A percentile compares a stretch with the other conserved stretches of the same genome.
phyloP scores from a whole-genome alignment of 225 moss, liverwort and hornwort species.

The Bryum argenteum region DNA sequence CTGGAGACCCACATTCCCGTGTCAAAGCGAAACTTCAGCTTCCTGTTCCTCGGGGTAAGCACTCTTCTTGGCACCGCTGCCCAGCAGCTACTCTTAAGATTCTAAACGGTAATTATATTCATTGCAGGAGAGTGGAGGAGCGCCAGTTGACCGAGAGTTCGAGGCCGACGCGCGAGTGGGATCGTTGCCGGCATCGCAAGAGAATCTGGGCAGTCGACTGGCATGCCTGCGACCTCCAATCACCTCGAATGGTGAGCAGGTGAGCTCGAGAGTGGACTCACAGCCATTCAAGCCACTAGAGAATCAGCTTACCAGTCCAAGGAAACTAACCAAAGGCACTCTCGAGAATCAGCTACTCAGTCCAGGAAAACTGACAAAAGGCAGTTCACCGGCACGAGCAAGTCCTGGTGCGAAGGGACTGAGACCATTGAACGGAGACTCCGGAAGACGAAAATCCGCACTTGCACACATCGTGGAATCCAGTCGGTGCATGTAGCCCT shows the following conservation, averaged over 20 bases:
- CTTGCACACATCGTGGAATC: slow-evolving; percentile 53
- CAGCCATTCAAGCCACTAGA: slow-evolving; percentile 81
- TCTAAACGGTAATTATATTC: no score
- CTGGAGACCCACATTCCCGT: slow-evolving; percentile 71
- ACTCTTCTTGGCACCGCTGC: no score
- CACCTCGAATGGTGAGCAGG: slow-evolving; percentile 29
- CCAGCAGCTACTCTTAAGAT: no score
- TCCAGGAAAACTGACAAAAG: no score
- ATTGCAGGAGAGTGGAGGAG: slow-evolving; percentile 81
- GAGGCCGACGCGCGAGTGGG: slow-evolving; percentile 69
- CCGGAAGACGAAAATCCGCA: slow-evolving; percentile 57
- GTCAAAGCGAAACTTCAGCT: slow-evolving; percentile 68
- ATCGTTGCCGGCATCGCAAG: slow-evolving; percentile 69
- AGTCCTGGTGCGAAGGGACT: slow-evolving; percentile 48
- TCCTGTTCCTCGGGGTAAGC: slow-evolving; percentile 80
- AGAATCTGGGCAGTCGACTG: slow-evolving; percentile 54
- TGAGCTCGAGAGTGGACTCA: slow-evolving; percentile 35
- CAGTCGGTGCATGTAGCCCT: slow-evolving; percentile 45
- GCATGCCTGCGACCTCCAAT: slow-evolving; percentile 76
- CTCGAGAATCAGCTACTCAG: no score
- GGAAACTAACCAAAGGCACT: slow-evolving; percentile 29
- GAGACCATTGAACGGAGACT: slow-evolving; percentile 37
- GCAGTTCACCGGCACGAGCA: no score
- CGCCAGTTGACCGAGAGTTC: slow-evolving; percentile 74
- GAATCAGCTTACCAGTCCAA: slow-evolving; percentile 62